Base-by-base conservation (phyloP, 768 basidiomycete species). In the Tricholoma flavovirens region DNA sequence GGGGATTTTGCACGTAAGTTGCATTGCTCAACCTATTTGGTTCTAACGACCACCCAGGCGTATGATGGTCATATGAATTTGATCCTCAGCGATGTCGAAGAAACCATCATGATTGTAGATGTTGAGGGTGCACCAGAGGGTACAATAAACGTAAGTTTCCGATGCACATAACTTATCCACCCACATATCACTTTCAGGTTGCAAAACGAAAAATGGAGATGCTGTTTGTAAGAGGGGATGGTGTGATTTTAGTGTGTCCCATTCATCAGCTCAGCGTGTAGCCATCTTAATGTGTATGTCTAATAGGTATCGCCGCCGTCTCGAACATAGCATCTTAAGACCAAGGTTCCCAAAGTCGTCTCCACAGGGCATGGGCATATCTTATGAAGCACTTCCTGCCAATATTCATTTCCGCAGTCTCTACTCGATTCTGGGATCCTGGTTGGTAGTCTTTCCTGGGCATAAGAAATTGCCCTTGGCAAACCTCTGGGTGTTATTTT, bases 21-120 rank as follows among this genome's bases (percentile, higher is more conserved):
- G 55, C 58, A 56, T 35, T 43, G 19, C 22, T 59, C 56, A 54
- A 36, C 54, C 52, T 7, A 59, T 56, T 22, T 60, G 24, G 11
- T 2, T 26, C 14, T 5, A 15, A 10, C 15, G n/a, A 49, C 17
- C 8, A 22, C 62, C 11, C 65, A 99, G 97, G 97, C 97, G 19
- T 98, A 98, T 66, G 97, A 99, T 75, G 97, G 95, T n/a, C 97
- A 98, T 72, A 98, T 98, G 97, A 98, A 99, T 71, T 79, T 99
- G 64, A 97, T 99, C 60, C 79, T 99, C 64, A 94, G 92, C 64
- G 92, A 98, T 67, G 97, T 98, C 14, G 96, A 98, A 68, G 97
- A 99, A 75, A 94, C 89, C 2, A 93, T 98, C 59, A 90, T 95
- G 83, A 79, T 97, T 59, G 93, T 98, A n/a, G 94, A 98, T 61